Evolutionary conservation across 257 asterid species (phyloP).

Genomic region (Datura wrightii): DNA sequence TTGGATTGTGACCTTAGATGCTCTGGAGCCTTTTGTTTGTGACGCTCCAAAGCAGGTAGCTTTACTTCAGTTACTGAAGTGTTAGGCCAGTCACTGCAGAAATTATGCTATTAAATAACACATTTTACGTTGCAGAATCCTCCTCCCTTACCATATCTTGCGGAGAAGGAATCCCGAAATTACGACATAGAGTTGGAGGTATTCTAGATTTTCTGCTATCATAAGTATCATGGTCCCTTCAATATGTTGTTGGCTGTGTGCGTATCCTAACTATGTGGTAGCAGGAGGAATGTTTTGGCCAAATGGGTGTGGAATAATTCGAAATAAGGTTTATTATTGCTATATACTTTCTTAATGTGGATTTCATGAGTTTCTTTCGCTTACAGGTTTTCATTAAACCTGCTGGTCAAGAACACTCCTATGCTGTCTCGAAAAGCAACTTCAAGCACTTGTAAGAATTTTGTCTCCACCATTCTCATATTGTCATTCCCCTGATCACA

Average conservation of each 20-base stretch:
- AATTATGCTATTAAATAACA: not conserved
- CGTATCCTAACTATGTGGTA: not conserved
- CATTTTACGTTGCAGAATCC: conserved; percentile 63
- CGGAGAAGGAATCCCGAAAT: conserved; percentile 77
- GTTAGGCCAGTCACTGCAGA: not conserved
- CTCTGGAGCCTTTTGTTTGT: conserved; percentile 73
- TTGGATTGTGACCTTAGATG: conserved; percentile 95
- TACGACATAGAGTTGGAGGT: conserved; percentile 90
- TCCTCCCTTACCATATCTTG: conserved; percentile 82
- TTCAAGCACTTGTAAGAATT: conserved; percentile 59
- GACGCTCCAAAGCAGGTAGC: conserved; percentile 80
- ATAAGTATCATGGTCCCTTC: not conserved
- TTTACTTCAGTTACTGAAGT: conserved; percentile 8
- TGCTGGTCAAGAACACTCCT: conserved; percentile 67
- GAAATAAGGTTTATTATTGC: not conserved
- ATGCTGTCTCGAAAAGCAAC: conserved; percentile 69
- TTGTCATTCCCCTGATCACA: not conserved
- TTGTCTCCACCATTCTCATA: not conserved
- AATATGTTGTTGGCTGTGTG: not conserved
- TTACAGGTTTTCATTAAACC: conserved; percentile 71
- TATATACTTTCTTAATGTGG: not conserved
- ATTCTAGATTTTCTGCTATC: conserved; percentile 32
- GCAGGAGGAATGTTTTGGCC: too few relatives aligned
- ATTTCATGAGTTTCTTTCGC: not conserved
- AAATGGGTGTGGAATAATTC: not conserved